phyloP scores from a whole-genome alignment of 495 filamentous ascomycete genomes.

The Lasiosphaeria hispida region DNA sequence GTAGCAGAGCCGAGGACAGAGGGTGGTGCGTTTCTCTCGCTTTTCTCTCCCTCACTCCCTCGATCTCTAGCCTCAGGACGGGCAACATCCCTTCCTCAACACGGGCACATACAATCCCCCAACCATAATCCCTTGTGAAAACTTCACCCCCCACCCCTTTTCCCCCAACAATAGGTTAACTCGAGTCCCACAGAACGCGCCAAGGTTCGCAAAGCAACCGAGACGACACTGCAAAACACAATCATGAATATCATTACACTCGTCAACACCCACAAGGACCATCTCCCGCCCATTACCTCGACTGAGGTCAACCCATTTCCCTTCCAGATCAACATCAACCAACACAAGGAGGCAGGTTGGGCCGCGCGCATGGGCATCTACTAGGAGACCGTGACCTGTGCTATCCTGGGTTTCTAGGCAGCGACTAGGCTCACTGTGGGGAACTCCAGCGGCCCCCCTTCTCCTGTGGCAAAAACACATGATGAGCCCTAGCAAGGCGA shows the following conservation, averaged over 20 bases:
- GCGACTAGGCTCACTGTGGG: too few species aligned
- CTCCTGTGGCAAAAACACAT: too few species aligned
- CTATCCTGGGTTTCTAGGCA: neutral
- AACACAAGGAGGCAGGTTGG: constrained; percentile 51
- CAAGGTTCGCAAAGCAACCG: constrained; percentile 85
- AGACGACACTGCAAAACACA: constrained; percentile 77
- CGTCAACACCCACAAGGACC: constrained; percentile 86
- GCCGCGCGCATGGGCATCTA: constrained; percentile 77
- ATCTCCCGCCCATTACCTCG: constrained; percentile 95
- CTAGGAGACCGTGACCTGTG: constrained; percentile 33
- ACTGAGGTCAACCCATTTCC: constrained; percentile 93
- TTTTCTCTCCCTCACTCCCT: neutral
- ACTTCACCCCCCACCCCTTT: neutral
- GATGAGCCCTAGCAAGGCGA: too few species aligned
- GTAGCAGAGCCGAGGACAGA: constrained; percentile 86
- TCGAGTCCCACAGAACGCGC: constrained; percentile 59
- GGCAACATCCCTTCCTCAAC: too few species aligned
- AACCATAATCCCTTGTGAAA: too few species aligned
- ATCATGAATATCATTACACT: constrained; percentile 82
- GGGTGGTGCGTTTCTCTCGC: constrained; percentile 57
- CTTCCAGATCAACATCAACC: constrained; percentile 78
- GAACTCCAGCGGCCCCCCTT: too few species aligned
- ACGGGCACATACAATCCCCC: too few species aligned
- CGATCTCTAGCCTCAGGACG: too few species aligned
- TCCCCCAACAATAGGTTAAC: constrained; percentile 2